Evolutionary conservation across 176 grass and related monocot species (phyloP).

Genomic region (Musa troglodytarum): DNA sequence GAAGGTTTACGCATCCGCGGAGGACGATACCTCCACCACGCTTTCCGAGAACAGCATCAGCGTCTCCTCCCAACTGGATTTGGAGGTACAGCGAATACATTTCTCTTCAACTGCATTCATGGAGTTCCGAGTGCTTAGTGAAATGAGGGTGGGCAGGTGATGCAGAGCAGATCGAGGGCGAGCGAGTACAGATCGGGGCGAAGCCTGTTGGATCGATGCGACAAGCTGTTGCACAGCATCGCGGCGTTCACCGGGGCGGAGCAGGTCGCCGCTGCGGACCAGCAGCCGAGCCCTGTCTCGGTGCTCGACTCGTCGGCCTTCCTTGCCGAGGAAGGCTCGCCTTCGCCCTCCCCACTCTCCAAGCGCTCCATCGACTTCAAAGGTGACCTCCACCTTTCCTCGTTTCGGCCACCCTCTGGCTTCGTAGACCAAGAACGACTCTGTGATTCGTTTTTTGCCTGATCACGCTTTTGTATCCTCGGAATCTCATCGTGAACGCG

Average conservation of each 20-base stretch:
- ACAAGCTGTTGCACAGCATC: conserved; percentile 23
- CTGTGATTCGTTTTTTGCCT: neutral
- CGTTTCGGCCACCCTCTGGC: conserved; percentile 6
- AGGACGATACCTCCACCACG: conserved; percentile 60
- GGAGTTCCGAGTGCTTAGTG: no score
- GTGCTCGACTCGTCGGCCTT: conserved; percentile 60
- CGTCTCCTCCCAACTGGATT: conserved; percentile 43
- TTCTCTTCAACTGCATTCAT: neutral
- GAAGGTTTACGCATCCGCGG: neutral
- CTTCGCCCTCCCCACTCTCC: conserved; percentile 40
- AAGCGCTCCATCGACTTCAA: conserved; percentile 47
- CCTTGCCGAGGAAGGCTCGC: conserved; percentile 71
- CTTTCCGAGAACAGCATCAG: conserved; percentile 56
- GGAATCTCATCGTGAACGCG: no score
- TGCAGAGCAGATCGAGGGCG: conserved; percentile 3
- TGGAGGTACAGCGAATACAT: conserved; percentile 30
- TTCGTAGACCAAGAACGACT: neutral
- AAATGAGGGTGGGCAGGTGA: neutral
- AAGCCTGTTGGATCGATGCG: conserved; percentile 23
- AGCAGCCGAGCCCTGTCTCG: conserved; percentile 83
- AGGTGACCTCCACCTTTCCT: neutral
- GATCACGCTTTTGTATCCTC: no score
- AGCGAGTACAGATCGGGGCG: conserved; percentile 2
- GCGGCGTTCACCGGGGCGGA: conserved; percentile 8
- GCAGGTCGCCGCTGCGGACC: conserved; percentile 10